Percentiles rank a stretch among this genome's conserved stretches.
Conservation (phyloP, 768 basidiomycete species). For the Amanita fuliginea region DNA sequence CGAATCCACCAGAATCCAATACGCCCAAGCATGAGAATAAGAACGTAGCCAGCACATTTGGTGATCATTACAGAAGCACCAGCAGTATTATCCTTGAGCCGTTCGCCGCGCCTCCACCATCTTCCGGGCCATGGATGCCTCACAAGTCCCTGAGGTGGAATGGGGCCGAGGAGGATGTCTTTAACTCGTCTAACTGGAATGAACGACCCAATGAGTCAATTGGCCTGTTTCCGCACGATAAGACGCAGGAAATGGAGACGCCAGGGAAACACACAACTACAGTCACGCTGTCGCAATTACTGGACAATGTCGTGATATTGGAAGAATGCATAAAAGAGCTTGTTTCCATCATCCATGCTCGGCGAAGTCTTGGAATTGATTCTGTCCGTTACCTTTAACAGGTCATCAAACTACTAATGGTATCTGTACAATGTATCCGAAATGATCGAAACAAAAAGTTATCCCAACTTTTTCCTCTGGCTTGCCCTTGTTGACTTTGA, state of each 20-base stretch:
- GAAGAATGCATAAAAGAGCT: constrained; percentile 95
- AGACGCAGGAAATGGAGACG: constrained; percentile 22
- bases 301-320: constrained; percentile 91
- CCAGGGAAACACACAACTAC: constrained; percentile 19
- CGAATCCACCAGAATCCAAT: constrained; percentile 27
- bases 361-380: constrained; percentile 79
- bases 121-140: constrained; percentile 56
- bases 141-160: constrained; percentile 39
- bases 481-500: constrained; percentile 20
- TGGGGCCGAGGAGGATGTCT: constrained; percentile 63
- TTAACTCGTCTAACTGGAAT: constrained; percentile 41
- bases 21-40: constrained; percentile 31
- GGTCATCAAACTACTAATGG: constrained; percentile 9
- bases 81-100: constrained; percentile 61
- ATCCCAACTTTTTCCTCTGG: constrained; percentile 20
- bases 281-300: constrained; percentile 70
- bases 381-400: constrained; percentile 57
- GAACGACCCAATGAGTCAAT: constrained; percentile 12
- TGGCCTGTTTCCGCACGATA: constrained; percentile 6
- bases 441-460: background rate
- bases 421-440: constrained; percentile 2
- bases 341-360: constrained; percentile 73
- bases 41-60: constrained; percentile 65
- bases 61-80: constrained; percentile 75
- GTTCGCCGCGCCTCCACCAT: constrained; percentile 48